phyloP scores from a whole-genome alignment of 2,329 filamentous ascomycete genomes.

The Escovopsis weberi region DNA sequence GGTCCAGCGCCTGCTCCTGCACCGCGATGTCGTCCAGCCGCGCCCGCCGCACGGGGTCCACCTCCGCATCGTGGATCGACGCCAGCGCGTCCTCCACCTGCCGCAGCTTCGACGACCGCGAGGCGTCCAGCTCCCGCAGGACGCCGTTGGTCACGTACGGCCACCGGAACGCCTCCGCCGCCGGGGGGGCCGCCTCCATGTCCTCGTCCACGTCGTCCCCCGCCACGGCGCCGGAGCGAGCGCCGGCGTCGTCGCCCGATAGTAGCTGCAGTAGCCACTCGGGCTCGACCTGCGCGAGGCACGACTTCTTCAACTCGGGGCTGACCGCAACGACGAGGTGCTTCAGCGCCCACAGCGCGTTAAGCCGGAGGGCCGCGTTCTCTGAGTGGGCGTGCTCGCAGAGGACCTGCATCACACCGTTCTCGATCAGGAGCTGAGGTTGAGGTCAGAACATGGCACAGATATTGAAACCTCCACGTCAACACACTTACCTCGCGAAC shows the following conservation, averaged over 20 bases:
- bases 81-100: slow-evolving; percentile 35
- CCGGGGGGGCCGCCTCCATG: slow-evolving; percentile 39
- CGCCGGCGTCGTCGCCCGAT: slow-evolving; percentile 41
- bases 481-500: slow-evolving; percentile 71
- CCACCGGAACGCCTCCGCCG: slow-evolving; percentile 29
- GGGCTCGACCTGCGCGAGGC: slow-evolving; percentile 62
- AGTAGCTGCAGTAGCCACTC: slow-evolving; percentile 73
- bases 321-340: slow-evolving; percentile 65
- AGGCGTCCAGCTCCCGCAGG: slow-evolving; percentile 19
- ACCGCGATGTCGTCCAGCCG: slow-evolving; percentile 69
- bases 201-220: slow-evolving; percentile 40
- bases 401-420: slow-evolving; percentile 59
- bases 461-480: no score
- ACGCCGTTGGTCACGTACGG: slow-evolving; percentile 18
- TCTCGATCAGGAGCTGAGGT: slow-evolving; percentile 55
- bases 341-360: slow-evolving; percentile 88
- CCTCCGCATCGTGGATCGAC: slow-evolving; percentile 47
- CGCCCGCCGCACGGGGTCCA: slow-evolving; percentile 51
- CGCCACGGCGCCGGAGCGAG: slow-evolving; percentile 13
- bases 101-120: slow-evolving; percentile 29
- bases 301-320: slow-evolving; percentile 59
- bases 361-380: slow-evolving; percentile 65
- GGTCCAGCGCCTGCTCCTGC: slow-evolving; percentile 80
- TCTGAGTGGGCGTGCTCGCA: slow-evolving; percentile 74
- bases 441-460: background rate